These are phyloP conservation scores for Pseudonitzschia multiseries DNA, from an alignment of 108 stramenopile species.

Conservation along the genomic window DNA sequence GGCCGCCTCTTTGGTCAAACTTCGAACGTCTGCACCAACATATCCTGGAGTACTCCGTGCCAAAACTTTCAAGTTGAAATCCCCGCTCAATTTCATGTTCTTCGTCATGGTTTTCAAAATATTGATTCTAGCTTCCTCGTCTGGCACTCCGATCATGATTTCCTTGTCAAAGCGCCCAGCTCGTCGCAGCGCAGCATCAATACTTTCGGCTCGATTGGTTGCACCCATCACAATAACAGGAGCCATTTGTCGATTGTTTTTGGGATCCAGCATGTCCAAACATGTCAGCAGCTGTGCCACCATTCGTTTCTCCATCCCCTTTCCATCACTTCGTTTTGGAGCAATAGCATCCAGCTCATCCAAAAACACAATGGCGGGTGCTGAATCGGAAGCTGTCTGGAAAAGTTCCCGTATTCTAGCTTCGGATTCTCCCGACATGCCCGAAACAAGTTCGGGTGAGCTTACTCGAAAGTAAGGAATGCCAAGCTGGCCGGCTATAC, in stretches of 20 bases:
- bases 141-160: constrained; percentile 94
- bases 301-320: constrained; percentile 97
- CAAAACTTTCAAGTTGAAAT: constrained; percentile 79
- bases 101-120: constrained; percentile 88
- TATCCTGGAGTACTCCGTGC: constrained; percentile 94
- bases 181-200: constrained; percentile 93
- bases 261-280: constrained; percentile 84
- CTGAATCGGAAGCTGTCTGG: constrained; percentile 84
- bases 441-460: constrained; percentile 96
- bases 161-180: constrained; percentile 98
- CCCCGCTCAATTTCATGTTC: constrained; percentile 81
- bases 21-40: constrained; percentile 97
- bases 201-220: constrained; percentile 94
- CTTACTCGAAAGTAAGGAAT: constrained; percentile 79
- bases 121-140: constrained; percentile 84
- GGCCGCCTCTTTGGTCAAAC: constrained; percentile 96
- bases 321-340: constrained; percentile 85
- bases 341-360: constrained; percentile 99
- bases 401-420: constrained; percentile 90
- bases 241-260: constrained; percentile 56
- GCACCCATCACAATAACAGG: constrained; percentile 96
- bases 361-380: constrained; percentile 96
- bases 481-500: constrained; percentile 78
- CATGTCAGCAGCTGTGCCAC: constrained; percentile 95
- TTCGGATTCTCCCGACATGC: constrained; percentile 95